A percentile compares a stretch with the other conserved stretches of the same genome.
Conservation (phyloP, 768 basidiomycete species). For the Suillus lakei region DNA sequence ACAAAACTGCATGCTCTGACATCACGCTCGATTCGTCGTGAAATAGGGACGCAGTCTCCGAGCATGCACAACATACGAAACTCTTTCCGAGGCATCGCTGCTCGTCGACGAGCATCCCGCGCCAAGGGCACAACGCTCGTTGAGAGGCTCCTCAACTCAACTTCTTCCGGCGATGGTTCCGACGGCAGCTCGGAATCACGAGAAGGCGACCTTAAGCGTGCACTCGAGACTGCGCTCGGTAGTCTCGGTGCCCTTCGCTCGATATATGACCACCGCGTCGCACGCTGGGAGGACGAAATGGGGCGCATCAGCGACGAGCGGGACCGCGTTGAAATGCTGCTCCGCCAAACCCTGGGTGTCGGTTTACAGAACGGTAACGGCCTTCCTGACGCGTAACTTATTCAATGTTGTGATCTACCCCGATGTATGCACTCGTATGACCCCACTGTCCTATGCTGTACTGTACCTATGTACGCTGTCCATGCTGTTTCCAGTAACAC, state of each 20-base stretch:
- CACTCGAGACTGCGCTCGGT: slow-evolving; percentile 68
- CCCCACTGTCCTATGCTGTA: slow-evolving; percentile 7
- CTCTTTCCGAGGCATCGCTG: slow-evolving; percentile 63
- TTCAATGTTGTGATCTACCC: background rate
- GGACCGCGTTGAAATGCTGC: slow-evolving; percentile 65
- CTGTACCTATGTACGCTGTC: slow-evolving; percentile 2
- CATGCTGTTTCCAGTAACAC: background rate
- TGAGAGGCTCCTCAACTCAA: slow-evolving; percentile 45
- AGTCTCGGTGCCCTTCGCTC: slow-evolving; percentile 65
- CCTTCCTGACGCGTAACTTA: background rate
- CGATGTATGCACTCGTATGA: background rate
- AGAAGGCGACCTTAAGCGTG: slow-evolving; percentile 70
- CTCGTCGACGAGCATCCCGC: slow-evolving; percentile 54
- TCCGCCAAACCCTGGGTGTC: slow-evolving; percentile 67
- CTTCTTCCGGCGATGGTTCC: slow-evolving; percentile 57
- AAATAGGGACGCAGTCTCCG: slow-evolving; percentile 50
- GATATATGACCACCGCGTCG: slow-evolving; percentile 73
- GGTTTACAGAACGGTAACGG: slow-evolving; percentile 31
- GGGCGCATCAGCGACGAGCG: slow-evolving; percentile 65
- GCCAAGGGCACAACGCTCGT: slow-evolving; percentile 51
- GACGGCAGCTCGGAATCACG: slow-evolving; percentile 55
- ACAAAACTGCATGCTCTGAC: slow-evolving; percentile 66
- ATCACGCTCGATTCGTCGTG: slow-evolving; percentile 72
- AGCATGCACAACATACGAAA: slow-evolving; percentile 57
- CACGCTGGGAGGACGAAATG: slow-evolving; percentile 76